Evolutionary conservation across 805 yeast species (phyloP).

Genomic region (Saitoella complicata): DNA sequence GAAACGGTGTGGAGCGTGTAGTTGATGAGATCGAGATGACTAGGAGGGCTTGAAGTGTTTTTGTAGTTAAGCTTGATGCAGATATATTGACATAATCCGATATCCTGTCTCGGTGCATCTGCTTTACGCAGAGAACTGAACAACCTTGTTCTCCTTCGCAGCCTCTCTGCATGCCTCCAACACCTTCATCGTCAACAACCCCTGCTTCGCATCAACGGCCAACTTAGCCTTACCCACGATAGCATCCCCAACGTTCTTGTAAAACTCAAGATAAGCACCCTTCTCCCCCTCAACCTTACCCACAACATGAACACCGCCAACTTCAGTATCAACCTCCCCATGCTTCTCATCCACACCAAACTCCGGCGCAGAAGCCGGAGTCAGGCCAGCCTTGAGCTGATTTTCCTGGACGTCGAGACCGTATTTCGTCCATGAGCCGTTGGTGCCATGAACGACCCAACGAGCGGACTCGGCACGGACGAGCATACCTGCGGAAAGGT

Average conservation of each 20-base stretch:
- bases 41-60: no score
- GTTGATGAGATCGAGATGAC: no score
- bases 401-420: constrained; percentile 1
- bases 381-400: not conserved
- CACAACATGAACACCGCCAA: not conserved
- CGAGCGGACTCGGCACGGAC: not conserved
- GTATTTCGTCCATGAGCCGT: not conserved
- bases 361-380: not conserved
- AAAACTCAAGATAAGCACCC: constrained; percentile 1
- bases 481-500: not conserved
- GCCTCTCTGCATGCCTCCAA: not conserved
- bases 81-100: no score
- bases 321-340: not conserved
- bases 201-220: not conserved
- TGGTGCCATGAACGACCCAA: not conserved
- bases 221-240: not conserved
- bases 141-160: no score
- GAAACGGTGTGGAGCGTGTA: no score
- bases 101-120: no score
- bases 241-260: not conserved
- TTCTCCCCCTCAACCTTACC: not conserved
- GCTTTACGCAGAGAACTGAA: no score
- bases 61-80: no score
- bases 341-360: not conserved
- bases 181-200: not conserved